A percentile compares a stretch with the other conserved stretches of the same genome.
Evolutionary conservation across 345 rosid genomes (phyloP).

Genomic region (Dipteronia dyeriana): DNA sequence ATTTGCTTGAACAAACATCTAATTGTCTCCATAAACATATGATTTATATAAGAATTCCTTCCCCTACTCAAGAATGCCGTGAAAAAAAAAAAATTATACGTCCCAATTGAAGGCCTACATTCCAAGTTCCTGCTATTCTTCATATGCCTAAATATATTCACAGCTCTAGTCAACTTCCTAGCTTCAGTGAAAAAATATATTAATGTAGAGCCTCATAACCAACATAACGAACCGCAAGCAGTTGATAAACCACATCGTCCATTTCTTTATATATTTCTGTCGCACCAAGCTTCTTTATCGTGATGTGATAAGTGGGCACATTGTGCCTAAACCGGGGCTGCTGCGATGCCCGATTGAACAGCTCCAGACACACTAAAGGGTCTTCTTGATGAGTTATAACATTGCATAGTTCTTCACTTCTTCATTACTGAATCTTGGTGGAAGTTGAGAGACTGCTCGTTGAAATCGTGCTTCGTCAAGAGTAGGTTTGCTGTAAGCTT

Average conservation of each 20-base stretch:
- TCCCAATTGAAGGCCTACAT: constrained; percentile 71
- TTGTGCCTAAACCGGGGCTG: constrained; percentile 78
- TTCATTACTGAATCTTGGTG: constrained; percentile 70
- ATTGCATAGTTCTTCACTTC: constrained; percentile 65
- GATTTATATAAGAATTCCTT: constrained; percentile 66
- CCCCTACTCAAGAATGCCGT: constrained; percentile 78
- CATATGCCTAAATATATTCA: constrained; percentile 85
- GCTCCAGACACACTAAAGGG: constrained; percentile 72
- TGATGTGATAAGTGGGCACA: constrained; percentile 57
- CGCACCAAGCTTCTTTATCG: constrained; percentile 76
- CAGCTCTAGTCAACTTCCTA: constrained; percentile 80
- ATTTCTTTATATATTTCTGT: constrained; percentile 82
- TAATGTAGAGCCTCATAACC: constrained; percentile 72
- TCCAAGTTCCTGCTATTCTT: constrained; percentile 49
- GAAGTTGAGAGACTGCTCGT: constrained; percentile 52
- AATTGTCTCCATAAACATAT: constrained; percentile 82
- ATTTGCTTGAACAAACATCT: constrained; percentile 81
- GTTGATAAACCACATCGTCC: constrained; percentile 81
- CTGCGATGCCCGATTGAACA: constrained; percentile 82
- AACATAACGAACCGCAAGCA: constrained; percentile 55
- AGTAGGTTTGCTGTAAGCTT: constrained; percentile 46
- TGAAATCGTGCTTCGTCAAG: constrained; percentile 58
- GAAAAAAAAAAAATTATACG: constrained; percentile 73
- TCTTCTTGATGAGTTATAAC: constrained; percentile 59
- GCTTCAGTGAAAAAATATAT: constrained; percentile 75